Conservation (phyloP, 164 flowering plant genomes). For the Pachysandra terminalis region DNA sequence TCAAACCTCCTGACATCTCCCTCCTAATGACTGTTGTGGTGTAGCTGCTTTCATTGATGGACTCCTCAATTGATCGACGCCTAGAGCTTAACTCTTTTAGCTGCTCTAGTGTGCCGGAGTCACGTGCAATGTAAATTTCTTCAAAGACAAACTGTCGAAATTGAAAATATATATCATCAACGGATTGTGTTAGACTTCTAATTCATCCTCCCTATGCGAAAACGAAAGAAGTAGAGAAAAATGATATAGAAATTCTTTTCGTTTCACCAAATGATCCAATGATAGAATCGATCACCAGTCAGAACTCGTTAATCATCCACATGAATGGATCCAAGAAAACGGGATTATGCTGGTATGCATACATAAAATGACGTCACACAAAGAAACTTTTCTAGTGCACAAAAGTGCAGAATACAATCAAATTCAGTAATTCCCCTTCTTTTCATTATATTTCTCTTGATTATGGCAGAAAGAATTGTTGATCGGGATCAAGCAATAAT, state of each 20-base stretch:
- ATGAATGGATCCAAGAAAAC: no score
- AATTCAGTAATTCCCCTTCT: no score
- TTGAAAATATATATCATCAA: not conserved
- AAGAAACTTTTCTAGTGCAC: no score
- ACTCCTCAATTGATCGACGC: constrained; percentile 51
- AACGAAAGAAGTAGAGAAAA: not conserved
- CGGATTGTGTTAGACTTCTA: not conserved
- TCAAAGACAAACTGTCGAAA: constrained; percentile 51
- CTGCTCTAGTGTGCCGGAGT: constrained; percentile 56
- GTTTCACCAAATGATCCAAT: no score
- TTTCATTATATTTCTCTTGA: no score
- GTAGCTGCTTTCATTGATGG: constrained; percentile 44
- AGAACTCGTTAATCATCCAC: no score
- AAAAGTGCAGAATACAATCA: no score
- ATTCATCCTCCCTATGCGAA: not conserved
- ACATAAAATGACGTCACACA: no score
- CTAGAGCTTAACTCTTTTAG: constrained; percentile 62
- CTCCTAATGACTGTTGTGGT: constrained; percentile 58
- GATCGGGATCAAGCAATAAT: no score
- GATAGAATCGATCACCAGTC: no score
- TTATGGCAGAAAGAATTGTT: no score
- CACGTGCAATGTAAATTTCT: constrained; percentile 36
- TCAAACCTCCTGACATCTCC: constrained; percentile 61
- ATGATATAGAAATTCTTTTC: not conserved
- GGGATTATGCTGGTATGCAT: no score